Base-by-base conservation (phyloP, 345 rosid species). In the Streptanthus diversifolius region DNA sequence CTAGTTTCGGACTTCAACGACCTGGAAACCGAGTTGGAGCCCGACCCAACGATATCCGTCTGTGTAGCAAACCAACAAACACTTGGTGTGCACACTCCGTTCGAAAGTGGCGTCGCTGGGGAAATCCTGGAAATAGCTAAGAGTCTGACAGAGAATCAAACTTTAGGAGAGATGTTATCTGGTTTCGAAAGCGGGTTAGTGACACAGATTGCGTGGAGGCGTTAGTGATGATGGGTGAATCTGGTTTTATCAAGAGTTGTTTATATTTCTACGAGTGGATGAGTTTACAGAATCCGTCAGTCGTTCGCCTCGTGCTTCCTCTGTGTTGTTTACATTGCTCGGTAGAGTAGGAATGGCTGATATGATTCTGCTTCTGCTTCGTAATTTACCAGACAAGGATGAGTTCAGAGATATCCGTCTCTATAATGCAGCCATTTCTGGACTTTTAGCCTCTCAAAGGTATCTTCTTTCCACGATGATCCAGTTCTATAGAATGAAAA, bases 181-280 rank as follows among this genome's bases (percentile, higher is more conserved):
- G 70, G 45, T 37, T 89, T 74, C 54, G 56, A 82, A 57, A 84
- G 85, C 73, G n/a, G 53, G 12, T 93, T 22, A 81, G 73, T 10
- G 76, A 48, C 1, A 71, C 48, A 35, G 86, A 85, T 71, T 82
- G 97, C 80, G 79, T 86, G 74, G 76, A 84, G 51, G 79, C 86
- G 30, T 72, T 93, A 80, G 68, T 66, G n/a, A 35, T 84, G 74
- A 77, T 93, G 91, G 89, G 83, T 0, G 79, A 80, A 22, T 80
- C 83, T 60, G 89, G 92, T 43, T 70, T 86, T 70, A 18, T 83
- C 22, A 79, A 41, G 58, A 36, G 81, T 27, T 85, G 90, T 66
- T 71, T 93, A 66, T 83, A 93, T 75, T 85, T 93, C 66, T 86
- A 79, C 15, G 97, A 93, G 71, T 93, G 98, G 97, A 90, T 93